Evolutionary conservation across 2,329 filamentous ascomycete species (phyloP).

Genomic region (Sclerotinia spermophila): DNA sequence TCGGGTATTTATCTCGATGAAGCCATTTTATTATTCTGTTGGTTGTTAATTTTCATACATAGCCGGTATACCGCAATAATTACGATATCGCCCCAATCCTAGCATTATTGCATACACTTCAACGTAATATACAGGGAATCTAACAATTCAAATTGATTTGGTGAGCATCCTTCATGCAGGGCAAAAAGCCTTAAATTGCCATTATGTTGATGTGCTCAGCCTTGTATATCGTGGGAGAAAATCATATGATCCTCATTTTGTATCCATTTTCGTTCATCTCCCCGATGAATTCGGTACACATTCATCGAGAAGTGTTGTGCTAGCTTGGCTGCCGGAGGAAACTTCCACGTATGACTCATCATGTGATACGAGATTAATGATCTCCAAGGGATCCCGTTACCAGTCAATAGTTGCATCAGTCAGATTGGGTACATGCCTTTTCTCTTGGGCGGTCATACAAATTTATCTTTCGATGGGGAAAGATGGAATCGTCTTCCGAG

Average conservation of each 20-base stretch:
- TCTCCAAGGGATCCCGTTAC: slow-evolving; percentile 15
- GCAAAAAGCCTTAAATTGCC: not conserved
- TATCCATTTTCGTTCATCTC: not conserved
- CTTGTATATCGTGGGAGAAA: slow-evolving; percentile 14
- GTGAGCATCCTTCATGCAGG: slow-evolving; percentile 9
- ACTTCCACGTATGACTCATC: slow-evolving; percentile 23
- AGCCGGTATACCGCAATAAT: not conserved
- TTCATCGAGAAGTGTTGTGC: not conserved
- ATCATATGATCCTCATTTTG: slow-evolving; percentile 12
- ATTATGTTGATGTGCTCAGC: slow-evolving; percentile 18
- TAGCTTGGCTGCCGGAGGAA: not conserved
- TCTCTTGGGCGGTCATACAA: slow-evolving; percentile 2
- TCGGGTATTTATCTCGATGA: not conserved
- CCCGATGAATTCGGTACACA: not conserved
- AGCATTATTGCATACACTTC: not conserved
- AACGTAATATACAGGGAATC: not conserved
- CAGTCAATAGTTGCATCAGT: not conserved
- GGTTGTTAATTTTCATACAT: not conserved
- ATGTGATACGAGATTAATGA: slow-evolving; percentile 24
- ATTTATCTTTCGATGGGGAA: slow-evolving; percentile 1
- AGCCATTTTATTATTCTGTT: not conserved
- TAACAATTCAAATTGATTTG: not conserved
- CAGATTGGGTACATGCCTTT: not conserved
- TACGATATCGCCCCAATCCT: not conserved
- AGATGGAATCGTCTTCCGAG: not conserved